These are phyloP conservation scores for Paraphaeosphaeria sporulosa DNA, from an alignment of 2,329 filamentous ascomycete genomes.

Conservation along the genomic window DNA sequence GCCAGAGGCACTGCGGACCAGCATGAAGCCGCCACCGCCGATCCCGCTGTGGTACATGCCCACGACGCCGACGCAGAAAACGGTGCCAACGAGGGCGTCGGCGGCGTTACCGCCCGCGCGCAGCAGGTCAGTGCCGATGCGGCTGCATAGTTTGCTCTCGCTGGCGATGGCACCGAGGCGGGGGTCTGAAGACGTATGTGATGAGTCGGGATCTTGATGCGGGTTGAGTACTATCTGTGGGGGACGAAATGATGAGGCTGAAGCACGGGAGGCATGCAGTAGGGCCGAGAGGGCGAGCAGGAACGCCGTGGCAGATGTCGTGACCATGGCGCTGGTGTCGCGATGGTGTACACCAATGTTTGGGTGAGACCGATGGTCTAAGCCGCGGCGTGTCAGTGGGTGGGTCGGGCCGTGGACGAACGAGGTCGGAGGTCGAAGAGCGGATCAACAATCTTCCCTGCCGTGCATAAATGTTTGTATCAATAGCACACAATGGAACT, in stretches of 20 bases:
- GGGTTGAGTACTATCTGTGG: background rate
- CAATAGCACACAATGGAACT: no score
- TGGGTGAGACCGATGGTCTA: background rate
- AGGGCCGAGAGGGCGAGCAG: background rate
- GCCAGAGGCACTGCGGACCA: constrained; percentile 75
- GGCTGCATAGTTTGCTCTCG: constrained; percentile 53
- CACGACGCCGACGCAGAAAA: constrained; percentile 56
- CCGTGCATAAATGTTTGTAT: background rate
- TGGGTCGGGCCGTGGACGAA: background rate
- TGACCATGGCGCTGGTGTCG: background rate
- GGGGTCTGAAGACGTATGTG: background rate
- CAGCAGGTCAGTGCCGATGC: constrained; percentile 55
- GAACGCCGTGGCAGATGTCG: background rate
- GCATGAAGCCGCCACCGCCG: constrained; percentile 88
- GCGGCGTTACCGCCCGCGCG: constrained; percentile 61
- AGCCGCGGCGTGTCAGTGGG: background rate
- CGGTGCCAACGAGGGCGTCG: constrained; percentile 57
- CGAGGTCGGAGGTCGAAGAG: background rate
- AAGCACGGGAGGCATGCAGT: background rate
- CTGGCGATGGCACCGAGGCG: constrained; percentile 56
- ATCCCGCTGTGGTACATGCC: constrained; percentile 68
- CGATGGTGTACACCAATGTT: background rate
- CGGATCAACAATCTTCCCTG: background rate
- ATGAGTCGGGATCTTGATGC: background rate
- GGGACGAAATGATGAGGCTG: background rate